A percentile compares a stretch with the other conserved stretches of the same genome.
Evolutionary conservation across 2,329 filamentous ascomycete species (phyloP).

Genomic region (Penicillium sp.): DNA sequence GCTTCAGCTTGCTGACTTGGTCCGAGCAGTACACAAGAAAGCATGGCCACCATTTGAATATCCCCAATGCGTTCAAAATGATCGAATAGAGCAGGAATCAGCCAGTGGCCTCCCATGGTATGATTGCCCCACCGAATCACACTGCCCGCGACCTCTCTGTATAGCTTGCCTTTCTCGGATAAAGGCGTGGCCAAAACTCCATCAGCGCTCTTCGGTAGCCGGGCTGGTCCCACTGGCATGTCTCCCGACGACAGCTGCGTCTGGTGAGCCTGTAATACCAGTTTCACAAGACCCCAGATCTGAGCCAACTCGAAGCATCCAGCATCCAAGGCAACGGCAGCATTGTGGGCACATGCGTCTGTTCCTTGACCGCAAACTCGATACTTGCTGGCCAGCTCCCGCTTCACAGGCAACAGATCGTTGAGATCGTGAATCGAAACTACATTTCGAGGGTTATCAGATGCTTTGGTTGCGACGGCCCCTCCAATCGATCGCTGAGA

Average conservation of each 20-base stretch:
- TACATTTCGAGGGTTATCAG: constrained; percentile 56
- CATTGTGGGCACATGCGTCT: constrained; percentile 81
- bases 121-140: constrained; percentile 53
- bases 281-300: constrained; percentile 74
- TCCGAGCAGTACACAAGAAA: constrained; percentile 55
- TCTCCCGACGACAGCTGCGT: constrained; percentile 59
- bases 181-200: constrained; percentile 46
- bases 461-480: constrained; percentile 46
- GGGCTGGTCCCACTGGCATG: constrained; percentile 58
- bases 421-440: constrained; percentile 68
- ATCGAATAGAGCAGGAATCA: constrained; percentile 53
- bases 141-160: constrained; percentile 36
- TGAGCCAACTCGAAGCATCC: constrained; percentile 67
- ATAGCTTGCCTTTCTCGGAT: constrained; percentile 22
- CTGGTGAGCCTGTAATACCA: constrained; percentile 71
- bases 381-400: constrained; percentile 70
- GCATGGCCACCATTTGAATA: constrained; percentile 60
- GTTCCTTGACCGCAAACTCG: constrained; percentile 74
- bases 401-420: constrained; percentile 69
- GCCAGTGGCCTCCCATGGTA: constrained; percentile 50
- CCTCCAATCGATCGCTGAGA: constrained; percentile 51
- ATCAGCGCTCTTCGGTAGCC: constrained; percentile 17
- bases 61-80: constrained; percentile 57
- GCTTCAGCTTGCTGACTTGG: constrained; percentile 39
- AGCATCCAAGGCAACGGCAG: constrained; percentile 64